Conservation (phyloP, 768 basidiomycete genomes). For the Scleroderma citrinum region DNA sequence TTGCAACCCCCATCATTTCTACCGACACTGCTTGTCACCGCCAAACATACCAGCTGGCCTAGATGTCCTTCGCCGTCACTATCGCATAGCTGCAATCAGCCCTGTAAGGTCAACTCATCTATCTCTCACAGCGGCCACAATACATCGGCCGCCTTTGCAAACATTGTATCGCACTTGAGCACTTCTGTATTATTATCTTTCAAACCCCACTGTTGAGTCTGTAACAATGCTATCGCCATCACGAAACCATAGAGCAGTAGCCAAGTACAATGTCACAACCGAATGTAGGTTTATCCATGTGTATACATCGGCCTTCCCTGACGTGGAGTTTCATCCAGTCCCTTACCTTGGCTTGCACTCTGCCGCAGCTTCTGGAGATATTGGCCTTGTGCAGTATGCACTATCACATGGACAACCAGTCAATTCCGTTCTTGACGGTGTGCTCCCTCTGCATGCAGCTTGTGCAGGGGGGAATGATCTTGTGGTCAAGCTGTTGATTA, state of each 20-base stretch:
- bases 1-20: slow-evolving; percentile 5
- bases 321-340: slow-evolving; percentile 36
- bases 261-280: slow-evolving; percentile 48
- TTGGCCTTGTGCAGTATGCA: slow-evolving; percentile 90
- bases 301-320: too few species aligned
- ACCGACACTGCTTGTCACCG: slow-evolving; percentile 7
- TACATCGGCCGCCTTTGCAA: neutral
- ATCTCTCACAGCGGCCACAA: neutral
- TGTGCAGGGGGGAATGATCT: slow-evolving; percentile 85
- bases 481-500: slow-evolving; percentile 84
- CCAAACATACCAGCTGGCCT: neutral
- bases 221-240: slow-evolving; percentile 31
- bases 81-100: slow-evolving; percentile 3
- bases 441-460: slow-evolving; percentile 95
- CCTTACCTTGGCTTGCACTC: slow-evolving; percentile 73
- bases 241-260: slow-evolving; percentile 35
- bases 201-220: neutral
- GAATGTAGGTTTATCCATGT: slow-evolving; percentile 36
- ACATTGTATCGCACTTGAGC: neutral
- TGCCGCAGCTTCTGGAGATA: slow-evolving; percentile 78
- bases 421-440: slow-evolving; percentile 93
- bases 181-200: neutral
- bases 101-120: neutral
- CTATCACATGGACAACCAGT: slow-evolving; percentile 92
- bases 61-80: neutral